Evolutionary conservation across 495 filamentous ascomycete species (phyloP).

Genomic region (Hyaloscypha variabilis): DNA sequence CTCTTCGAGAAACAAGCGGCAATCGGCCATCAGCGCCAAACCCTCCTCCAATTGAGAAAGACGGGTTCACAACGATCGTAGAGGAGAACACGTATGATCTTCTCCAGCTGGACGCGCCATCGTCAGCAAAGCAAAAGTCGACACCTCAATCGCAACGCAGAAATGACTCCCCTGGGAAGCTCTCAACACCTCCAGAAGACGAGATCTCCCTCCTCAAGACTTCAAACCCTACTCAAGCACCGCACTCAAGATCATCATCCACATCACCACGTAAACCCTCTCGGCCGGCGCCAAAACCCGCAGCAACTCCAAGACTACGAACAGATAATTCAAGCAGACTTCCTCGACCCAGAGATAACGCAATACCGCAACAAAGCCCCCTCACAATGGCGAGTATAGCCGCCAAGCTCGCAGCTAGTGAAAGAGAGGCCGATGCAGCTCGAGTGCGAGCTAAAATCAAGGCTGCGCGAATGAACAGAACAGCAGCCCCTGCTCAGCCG

Average conservation of each 20-base stretch:
- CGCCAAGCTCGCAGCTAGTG: conserved; percentile 56
- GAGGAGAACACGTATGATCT: conserved; percentile 49
- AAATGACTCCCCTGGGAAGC: not conserved
- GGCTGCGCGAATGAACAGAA: conserved; percentile 39
- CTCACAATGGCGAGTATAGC: conserved; percentile 55
- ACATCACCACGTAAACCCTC: conserved; percentile 26
- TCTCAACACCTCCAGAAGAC: conserved; percentile 16
- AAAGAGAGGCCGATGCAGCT: conserved; percentile 57
- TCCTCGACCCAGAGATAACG: conserved; percentile 27
- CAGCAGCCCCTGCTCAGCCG: conserved; percentile 5
- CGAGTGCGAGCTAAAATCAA: conserved; percentile 57
- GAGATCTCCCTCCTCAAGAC: conserved; percentile 8
- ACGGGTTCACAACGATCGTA: conserved; percentile 44
- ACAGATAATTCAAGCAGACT: conserved; percentile 18
- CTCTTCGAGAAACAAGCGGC: conserved; percentile 46
- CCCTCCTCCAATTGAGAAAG: conserved; percentile 42
- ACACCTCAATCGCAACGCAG: conserved; percentile 2
- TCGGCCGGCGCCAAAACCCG: conserved; percentile 16
- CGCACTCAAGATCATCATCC: conserved; percentile 11
- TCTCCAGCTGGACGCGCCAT: conserved; percentile 20
- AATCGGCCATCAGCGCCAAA: conserved; percentile 29
- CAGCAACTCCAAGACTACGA: conserved; percentile 23
- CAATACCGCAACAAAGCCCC: conserved; percentile 47
- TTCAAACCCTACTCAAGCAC: conserved; percentile 9
- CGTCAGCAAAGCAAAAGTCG: conserved; percentile 14